Evolutionary conservation across 495 filamentous ascomycete species (phyloP), one percentile per base, ranked within the genome.

Genomic region (Rostrohypoxylon terebratum): DNA sequence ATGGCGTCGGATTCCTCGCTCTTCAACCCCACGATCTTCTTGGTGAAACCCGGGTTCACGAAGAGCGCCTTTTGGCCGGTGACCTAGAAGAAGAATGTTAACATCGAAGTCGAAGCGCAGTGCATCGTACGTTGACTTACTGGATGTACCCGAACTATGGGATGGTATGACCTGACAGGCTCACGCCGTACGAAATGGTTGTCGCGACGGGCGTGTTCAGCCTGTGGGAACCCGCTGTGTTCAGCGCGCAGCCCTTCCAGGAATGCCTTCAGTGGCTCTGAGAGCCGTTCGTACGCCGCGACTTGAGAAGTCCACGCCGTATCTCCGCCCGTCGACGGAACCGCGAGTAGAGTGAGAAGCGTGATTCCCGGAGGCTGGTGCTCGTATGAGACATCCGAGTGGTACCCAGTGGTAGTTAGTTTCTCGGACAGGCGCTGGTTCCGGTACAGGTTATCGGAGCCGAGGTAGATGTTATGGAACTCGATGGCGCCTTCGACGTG

Each of bases 51-150:
- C 4, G 90, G 91, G 76, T 94, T 94, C 75, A 93, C 83, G 75
- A 92, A 96, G 6, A 96, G 83, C 20, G 90, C 90, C 77, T 93
- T 94, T 83, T 92, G 89, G 34, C 92, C 91, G 0, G 92, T 94
- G 1, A 90, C 91, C 63, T 82, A 21, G 21, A 21, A 34, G 7
- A 20, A 23, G 2, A 8, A 36, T 20, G 33, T 76, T 50, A 77
- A 63, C 18, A 3, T 25, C 33, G 4, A 11, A 36, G 16, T 16
- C 40, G 18, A 7, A 36, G 31, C 0, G 18, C 18, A 11, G 10
- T 42, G 54, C 34, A 38, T 38, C n/a, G 14, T 0, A 9, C 3
- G 31, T 1, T 14, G 57, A 25, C 72, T 74, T 42, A 78, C 74
- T 2, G 91, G 92, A 66, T 96, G 87, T 13, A 92, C 85, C 2